phyloP scores from a whole-genome alignment of 2,329 filamentous ascomycete genomes.

The Myriosclerotinia scirpicola region DNA sequence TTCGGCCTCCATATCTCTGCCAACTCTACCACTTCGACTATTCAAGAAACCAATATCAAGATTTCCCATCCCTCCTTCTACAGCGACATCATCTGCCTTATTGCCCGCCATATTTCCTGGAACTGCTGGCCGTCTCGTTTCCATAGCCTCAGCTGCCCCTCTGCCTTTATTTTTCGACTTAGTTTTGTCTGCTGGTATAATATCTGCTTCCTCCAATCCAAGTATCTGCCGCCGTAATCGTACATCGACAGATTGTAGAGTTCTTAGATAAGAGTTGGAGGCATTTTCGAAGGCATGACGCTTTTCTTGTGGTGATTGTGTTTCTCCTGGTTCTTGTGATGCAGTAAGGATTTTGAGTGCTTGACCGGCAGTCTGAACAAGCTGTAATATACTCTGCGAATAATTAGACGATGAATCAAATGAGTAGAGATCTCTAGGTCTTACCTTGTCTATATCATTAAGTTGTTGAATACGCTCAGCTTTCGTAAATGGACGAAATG shows the following conservation, averaged over 20 bases:
- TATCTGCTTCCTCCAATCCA: slow-evolving; percentile 77
- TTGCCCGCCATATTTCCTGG: slow-evolving; percentile 16
- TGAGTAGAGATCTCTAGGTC: not conserved
- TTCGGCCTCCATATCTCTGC: slow-evolving; percentile 80
- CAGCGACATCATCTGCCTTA: slow-evolving; percentile 35
- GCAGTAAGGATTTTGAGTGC: slow-evolving; percentile 65
- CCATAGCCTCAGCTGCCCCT: slow-evolving; percentile 2
- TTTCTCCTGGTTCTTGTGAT: slow-evolving; percentile 38
- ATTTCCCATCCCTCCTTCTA: slow-evolving; percentile 48
- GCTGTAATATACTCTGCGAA: slow-evolving; percentile 42
- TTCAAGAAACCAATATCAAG: slow-evolving; percentile 90
- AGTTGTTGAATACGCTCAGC: slow-evolving; percentile 80
- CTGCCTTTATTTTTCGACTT: slow-evolving; percentile 32
- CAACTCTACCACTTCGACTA: slow-evolving; percentile 77
- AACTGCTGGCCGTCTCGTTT: slow-evolving; percentile 1
- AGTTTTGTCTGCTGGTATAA: slow-evolving; percentile 53
- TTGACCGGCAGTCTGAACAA: slow-evolving; percentile 59
- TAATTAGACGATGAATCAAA: slow-evolving; percentile 9
- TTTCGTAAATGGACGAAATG: slow-evolving; percentile 57
- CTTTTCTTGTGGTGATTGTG: slow-evolving; percentile 27
- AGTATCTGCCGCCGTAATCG: slow-evolving; percentile 73
- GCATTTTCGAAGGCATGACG: slow-evolving; percentile 55
- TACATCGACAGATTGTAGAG: slow-evolving; percentile 73
- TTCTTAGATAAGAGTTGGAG: slow-evolving; percentile 67
- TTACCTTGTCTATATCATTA: slow-evolving; percentile 71